Conservation (phyloP, 163 green algal genomes). For the Scenedesmus sp. region DNA sequence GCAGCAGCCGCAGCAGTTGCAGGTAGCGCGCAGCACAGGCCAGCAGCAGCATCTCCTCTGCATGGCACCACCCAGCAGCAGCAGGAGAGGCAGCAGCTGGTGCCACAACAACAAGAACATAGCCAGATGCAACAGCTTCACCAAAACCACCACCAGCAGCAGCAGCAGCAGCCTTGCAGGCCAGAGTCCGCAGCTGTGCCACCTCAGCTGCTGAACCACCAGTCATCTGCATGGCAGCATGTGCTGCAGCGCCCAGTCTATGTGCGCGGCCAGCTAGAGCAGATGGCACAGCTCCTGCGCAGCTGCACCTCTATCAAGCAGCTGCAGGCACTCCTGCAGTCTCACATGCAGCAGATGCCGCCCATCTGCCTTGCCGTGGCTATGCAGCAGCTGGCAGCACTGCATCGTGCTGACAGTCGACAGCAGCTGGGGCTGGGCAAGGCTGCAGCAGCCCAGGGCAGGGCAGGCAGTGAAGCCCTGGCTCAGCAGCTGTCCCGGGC, state of each 20-base stretch:
- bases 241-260: conserved; percentile 19
- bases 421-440: neutral
- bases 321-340: conserved; percentile 29
- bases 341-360: neutral
- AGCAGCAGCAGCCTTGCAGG: neutral
- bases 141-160: neutral
- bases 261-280: conserved; percentile 12
- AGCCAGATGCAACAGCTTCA: conserved; percentile 6
- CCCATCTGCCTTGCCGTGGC: conserved; percentile 11
- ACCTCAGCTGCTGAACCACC: neutral
- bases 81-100: neutral
- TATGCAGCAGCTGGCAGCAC: conserved; percentile 33
- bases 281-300: conserved; percentile 7
- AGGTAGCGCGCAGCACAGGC: neutral
- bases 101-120: neutral
- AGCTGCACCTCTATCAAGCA: conserved; percentile 10
- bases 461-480: neutral
- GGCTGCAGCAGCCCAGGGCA: neutral
- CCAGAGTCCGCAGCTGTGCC: neutral
- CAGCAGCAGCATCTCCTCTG: neutral
- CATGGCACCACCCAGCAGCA: conserved; percentile 9
- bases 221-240: neutral
- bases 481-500: conserved; percentile 26
- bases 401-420: neutral
- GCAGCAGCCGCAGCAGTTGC: neutral